A percentile compares a stretch with the other conserved stretches of the same genome.
These are phyloP conservation scores for Malus hybrid DNA, from an alignment of 331 rosid genomes.

Conservation along the genomic window DNA sequence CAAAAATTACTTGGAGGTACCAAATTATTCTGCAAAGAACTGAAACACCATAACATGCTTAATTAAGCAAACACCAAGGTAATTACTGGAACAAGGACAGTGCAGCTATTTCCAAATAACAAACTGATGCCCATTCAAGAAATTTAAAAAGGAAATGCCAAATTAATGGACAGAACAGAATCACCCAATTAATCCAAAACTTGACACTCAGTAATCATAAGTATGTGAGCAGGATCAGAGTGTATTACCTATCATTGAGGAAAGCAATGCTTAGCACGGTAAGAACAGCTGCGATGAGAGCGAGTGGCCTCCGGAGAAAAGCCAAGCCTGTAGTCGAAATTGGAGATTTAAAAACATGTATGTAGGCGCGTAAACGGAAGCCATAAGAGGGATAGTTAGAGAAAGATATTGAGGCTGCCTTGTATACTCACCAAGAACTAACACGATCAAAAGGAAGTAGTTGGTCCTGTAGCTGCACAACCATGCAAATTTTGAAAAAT, in stretches of 20 bases:
- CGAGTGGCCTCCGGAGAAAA: constrained; percentile 77
- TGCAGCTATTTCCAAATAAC: neutral
- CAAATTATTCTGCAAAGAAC: neutral
- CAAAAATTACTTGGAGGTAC: neutral
- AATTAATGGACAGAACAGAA: neutral
- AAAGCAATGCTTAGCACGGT: constrained; percentile 84
- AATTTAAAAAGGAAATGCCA: neutral
- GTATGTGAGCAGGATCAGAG: neutral
- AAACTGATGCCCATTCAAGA: neutral
- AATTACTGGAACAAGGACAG: neutral
- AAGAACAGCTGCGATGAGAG: constrained; percentile 68
- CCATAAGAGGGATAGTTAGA: neutral
- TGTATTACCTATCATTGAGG: constrained; percentile 77
- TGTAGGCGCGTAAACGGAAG: neutral
- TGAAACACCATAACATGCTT: neutral
- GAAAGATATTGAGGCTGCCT: neutral
- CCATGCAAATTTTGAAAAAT: neutral
- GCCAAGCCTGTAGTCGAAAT: constrained; percentile 59
- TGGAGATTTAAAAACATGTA: neutral
- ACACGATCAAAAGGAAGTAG: constrained; percentile 81
- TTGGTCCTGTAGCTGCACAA: constrained; percentile 81
- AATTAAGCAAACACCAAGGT: neutral
- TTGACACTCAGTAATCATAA: neutral
- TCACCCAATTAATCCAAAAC: neutral
- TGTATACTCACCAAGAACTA: constrained; percentile 60